Evolutionary conservation across 2,329 filamentous ascomycete species (phyloP), one percentile per base, ranked within the genome.

Genomic region (Venturia pyrina): DNA sequence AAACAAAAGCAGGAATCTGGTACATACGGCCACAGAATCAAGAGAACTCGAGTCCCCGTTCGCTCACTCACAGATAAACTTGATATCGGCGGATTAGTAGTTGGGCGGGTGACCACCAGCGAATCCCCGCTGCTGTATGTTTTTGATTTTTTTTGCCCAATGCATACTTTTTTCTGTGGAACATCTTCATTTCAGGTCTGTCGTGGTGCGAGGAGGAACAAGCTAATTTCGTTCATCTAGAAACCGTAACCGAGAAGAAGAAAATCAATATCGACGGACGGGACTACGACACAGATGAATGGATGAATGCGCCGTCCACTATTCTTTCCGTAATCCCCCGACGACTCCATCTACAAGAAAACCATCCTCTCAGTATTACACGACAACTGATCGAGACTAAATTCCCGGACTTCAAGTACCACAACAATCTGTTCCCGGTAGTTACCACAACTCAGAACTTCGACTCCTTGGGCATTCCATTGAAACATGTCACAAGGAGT

Each of bases 341-440:
- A 68, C 87, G 85, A 65, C 82, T 99, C n/a, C 95, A 99, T 77
- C 83, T 96, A n/a, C 87, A 95, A 73, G 85, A 88, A 68, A 88
- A 96, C 76, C 95, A 99, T 73, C 95, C 95, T 32, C 83, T 99
- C 44, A 86, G 85, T 70, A 96, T 98, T 72, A 98, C 95, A 13
- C 87, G 95, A 48, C 86, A 92, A 72, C 88, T 99, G 68, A 96
- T 99, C 73, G 90, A 98, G 79, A 91, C 90, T 65, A 87, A 89
- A 68, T 99, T 98, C 75, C 87, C 91, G 0, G 74, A 83, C 11
- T 97, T 87, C 79, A 86, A 85, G 67, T 87, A 89, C 72, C 86
- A 97, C 80, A 91, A 91, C 73, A 81, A 86, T 65, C 85, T 93
- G 72, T 87, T 89, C 70, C 93, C 95, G 0, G 87, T 97, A 50